These are phyloP conservation scores for Leccinum fibrillosum DNA, from an alignment of 768 basidiomycete genomes.

Conservation along the genomic window DNA sequence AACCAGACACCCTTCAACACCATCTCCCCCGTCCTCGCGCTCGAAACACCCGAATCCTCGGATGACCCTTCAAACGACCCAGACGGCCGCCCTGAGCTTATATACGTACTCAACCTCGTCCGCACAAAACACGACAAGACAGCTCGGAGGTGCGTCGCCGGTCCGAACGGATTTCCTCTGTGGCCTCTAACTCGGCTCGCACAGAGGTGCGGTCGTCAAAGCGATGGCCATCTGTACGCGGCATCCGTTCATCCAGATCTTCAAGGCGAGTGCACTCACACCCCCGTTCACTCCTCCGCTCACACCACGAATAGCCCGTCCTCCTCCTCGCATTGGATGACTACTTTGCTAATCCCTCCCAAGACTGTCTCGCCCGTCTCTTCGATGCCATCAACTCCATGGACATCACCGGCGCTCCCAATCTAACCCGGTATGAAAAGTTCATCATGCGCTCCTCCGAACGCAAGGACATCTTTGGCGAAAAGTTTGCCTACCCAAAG, in stretches of 20 bases:
- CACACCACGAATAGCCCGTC: conserved; percentile 63
- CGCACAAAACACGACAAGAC: conserved; percentile 88
- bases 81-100: conserved; percentile 46
- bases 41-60: conserved; percentile 48
- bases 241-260: conserved; percentile 93
- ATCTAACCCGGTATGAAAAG: conserved; percentile 78
- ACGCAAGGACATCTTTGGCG: conserved; percentile 87
- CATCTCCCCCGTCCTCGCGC: conserved; percentile 76
- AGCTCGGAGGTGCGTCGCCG: conserved; percentile 58
- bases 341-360: conserved; percentile 86
- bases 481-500: conserved; percentile 57
- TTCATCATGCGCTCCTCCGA: conserved; percentile 88
- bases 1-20: conserved; percentile 91
- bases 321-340: conserved; percentile 93
- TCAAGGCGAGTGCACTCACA: conserved; percentile 59
- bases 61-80: conserved; percentile 26
- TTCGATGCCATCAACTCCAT: conserved; percentile 94
- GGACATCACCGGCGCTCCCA: conserved; percentile 76
- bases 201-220: conserved; percentile 89
- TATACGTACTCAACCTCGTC: conserved; percentile 90
- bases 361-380: conserved; percentile 84
- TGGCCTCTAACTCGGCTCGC: conserved; percentile 11
- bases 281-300: background rate
- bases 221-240: conserved; percentile 76
- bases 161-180: conserved; percentile 4